phyloP scores from a whole-genome alignment of 495 filamentous ascomycete genomes.

The Neurospora sp. region DNA sequence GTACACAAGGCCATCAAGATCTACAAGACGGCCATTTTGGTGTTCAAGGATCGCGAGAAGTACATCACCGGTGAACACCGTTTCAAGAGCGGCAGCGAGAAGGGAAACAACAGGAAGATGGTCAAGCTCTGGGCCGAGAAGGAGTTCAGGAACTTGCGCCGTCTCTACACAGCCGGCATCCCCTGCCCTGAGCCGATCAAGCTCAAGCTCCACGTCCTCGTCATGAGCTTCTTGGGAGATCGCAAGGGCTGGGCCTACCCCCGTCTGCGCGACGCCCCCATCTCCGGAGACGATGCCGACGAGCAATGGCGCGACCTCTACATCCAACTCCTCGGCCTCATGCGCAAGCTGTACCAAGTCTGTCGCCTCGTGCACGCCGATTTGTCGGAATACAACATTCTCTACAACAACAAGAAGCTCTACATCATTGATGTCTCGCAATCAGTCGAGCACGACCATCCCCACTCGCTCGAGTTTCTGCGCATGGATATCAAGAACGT shows the following conservation, averaged over 20 bases:
- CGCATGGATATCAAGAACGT: constrained; percentile 98
- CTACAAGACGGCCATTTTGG: constrained; percentile 92
- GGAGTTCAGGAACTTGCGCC: constrained; percentile 86
- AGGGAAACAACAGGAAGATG: constrained; percentile 87
- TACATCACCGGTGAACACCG: constrained; percentile 91
- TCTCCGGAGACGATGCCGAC: constrained; percentile 46
- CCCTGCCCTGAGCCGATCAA: constrained; percentile 82
- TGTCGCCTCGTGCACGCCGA: constrained; percentile 91
- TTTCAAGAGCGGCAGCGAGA: constrained; percentile 66
- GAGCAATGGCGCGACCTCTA: constrained; percentile 72
- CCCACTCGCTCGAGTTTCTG: constrained; percentile 79
- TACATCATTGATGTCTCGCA: constrained; percentile 98
- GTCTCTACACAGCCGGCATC: constrained; percentile 73
- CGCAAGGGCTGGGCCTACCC: constrained; percentile 79
- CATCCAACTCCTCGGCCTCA: constrained; percentile 71
- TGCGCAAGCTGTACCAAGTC: constrained; percentile 83
- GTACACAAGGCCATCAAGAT: constrained; percentile 79
- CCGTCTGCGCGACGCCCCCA: constrained; percentile 48
- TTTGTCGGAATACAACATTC: constrained; percentile 92
- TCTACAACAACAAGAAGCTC: constrained; percentile 74
- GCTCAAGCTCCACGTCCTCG: constrained; percentile 79
- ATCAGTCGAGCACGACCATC: constrained; percentile 93
- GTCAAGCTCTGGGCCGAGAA: constrained; percentile 98
- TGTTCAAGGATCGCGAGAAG: constrained; percentile 93
- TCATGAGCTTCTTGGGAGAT: constrained; percentile 89